These are phyloP conservation scores for Cyclotella distinguenda DNA, from an alignment of 108 stramenopile species.

Conservation along the genomic window DNA sequence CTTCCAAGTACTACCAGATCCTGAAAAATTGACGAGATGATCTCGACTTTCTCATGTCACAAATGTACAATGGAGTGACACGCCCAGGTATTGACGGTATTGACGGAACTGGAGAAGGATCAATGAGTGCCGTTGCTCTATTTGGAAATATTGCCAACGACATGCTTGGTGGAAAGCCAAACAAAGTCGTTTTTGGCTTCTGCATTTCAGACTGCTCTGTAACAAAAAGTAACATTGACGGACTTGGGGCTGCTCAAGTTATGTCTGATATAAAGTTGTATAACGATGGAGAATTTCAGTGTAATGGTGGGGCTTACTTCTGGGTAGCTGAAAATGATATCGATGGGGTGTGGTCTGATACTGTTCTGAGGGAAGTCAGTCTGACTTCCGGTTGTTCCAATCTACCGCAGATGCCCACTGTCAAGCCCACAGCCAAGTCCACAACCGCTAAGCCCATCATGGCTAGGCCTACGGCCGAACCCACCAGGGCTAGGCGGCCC, in stretches of 20 bases:
- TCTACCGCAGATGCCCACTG: not conserved
- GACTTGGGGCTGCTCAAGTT: conserved; percentile 34
- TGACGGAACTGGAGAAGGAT: conserved; percentile 18
- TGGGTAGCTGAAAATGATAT: conserved; percentile 55
- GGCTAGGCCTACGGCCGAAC: not conserved
- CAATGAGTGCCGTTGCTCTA: conserved; percentile 16
- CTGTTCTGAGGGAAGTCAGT: conserved; percentile 16
- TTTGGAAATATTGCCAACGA: conserved; percentile 42
- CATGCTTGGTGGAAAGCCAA: conserved; percentile 51
- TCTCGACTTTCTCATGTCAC: conserved; percentile 60
- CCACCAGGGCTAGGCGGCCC: not conserved
- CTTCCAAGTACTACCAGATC: conserved; percentile 48
- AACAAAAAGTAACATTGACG: conserved; percentile 37
- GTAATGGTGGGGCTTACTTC: conserved; percentile 61
- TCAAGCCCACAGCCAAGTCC: not conserved
- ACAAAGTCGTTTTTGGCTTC: conserved; percentile 58
- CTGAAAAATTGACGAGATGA: conserved; percentile 26
- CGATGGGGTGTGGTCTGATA: conserved; percentile 44
- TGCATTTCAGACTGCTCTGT: conserved; percentile 55
- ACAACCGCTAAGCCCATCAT: not conserved
- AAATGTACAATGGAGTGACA: conserved; percentile 59
- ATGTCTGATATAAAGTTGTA: conserved; percentile 27
- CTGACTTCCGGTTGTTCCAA: conserved; percentile 10
- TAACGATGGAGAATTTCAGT: conserved; percentile 29
- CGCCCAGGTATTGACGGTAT: conserved; percentile 45